Evolutionary conservation across 108 stramenopile species (phyloP).

Genomic region (Pseudonitzschia pungens): DNA sequence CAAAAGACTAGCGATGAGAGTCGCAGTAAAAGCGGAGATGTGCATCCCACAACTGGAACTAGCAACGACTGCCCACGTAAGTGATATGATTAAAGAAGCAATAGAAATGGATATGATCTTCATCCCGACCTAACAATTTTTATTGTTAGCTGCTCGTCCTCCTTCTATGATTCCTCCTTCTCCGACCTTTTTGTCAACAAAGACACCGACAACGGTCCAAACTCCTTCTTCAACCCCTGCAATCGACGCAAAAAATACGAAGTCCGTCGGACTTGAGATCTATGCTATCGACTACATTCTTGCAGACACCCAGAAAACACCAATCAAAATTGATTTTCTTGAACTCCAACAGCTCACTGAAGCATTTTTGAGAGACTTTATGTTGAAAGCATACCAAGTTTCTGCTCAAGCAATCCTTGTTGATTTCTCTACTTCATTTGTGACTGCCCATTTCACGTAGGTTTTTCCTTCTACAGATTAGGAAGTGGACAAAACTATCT

Average conservation of each 20-base stretch:
- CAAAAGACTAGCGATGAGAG: neutral
- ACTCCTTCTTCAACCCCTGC: neutral
- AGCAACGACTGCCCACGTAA: slow-evolving; percentile 23
- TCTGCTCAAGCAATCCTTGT: slow-evolving; percentile 14
- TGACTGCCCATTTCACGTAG: slow-evolving; percentile 23
- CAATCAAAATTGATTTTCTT: slow-evolving; percentile 22
- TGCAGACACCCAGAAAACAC: neutral
- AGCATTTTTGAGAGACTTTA: slow-evolving; percentile 18
- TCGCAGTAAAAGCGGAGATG: neutral
- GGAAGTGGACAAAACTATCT: neutral
- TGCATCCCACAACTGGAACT: neutral
- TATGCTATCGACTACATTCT: slow-evolving; percentile 28
- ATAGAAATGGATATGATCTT: neutral
- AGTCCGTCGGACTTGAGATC: slow-evolving; percentile 2
- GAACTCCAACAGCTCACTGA: slow-evolving; percentile 19
- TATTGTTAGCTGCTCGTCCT: slow-evolving; percentile 25
- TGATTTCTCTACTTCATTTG: slow-evolving; percentile 20
- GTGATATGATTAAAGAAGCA: neutral
- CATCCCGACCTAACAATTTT: neutral
- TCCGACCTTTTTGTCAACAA: neutral
- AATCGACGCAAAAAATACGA: neutral
- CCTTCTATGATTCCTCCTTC: slow-evolving; percentile 21
- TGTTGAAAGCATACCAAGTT: slow-evolving; percentile 16
- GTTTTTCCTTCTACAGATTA: neutral
- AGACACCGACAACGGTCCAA: neutral